Evolutionary conservation across 1,139 yeast species (phyloP), one percentile per base, ranked within the genome.

Genomic region (Arxiozyma slooffiae): DNA sequence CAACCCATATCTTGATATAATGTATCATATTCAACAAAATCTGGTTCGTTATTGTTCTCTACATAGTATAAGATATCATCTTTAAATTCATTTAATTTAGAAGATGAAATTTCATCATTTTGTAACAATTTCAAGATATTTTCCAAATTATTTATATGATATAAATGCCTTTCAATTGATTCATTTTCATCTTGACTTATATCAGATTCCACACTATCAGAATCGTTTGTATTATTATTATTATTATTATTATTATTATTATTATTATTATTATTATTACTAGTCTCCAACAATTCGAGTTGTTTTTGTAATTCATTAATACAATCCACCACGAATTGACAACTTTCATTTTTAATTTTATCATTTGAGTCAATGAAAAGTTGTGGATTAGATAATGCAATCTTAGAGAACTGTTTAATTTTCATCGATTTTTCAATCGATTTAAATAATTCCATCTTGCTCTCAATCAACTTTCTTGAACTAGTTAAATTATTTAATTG

Each of bases 371-470:
- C 71, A 54, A 78, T 75, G n/a, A 34, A 38, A 14, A 44, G 20
- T 53, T 80, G 79, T 36, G 79, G 75, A 60, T 83, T 77, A 53
- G 85, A 89, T 58, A 92, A 75, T 0, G 97, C 98, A 70, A 92
- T 98, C 65, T 88, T 88, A 41, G 95, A 84, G 65, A 88, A 94
- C 52, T 96, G 97, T 67, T 94, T 94, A 38, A 96, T 90, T 71
- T 94, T 94, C 80, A 89, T 85, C 59, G 85, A 81, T 71, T 90
- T 87, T 67, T 94, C 99, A 58, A 90, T 86, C 49, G 92, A 92
- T 67, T 94, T 94, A 71, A 94, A 94, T 60, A 92, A 79, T 69
- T 94, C 98, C 99, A 92, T 92, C 51, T 94, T 96, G 64, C 78
- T 80, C 68, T 94, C 97, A 59, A 94, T 92, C 58, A 82, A 73